phyloP scores from a whole-genome alignment of 768 basidiomycete species.

The Rhodotorula diobovata region DNA sequence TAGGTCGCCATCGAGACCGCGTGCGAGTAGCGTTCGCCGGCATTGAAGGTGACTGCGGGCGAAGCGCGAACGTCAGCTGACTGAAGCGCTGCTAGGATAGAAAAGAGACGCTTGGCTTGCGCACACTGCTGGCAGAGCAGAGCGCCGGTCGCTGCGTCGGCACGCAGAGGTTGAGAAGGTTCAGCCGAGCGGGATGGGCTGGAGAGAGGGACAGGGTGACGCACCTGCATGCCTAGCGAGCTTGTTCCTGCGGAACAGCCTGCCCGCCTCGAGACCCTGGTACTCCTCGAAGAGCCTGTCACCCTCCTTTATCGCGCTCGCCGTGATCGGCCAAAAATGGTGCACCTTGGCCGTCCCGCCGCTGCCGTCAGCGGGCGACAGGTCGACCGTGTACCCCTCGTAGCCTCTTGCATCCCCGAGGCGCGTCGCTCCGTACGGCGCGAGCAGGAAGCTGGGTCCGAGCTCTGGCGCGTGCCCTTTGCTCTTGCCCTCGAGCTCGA shows the following conservation, averaged over 20 bases:
- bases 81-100: too few relatives aligned
- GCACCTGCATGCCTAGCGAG: constrained; percentile 9
- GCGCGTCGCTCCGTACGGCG: background rate
- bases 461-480: too few relatives aligned
- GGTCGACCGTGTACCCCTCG: constrained; percentile 5
- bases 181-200: too few relatives aligned
- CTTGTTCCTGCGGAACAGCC: constrained; percentile 20
- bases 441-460: background rate
- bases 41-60: constrained; percentile 18
- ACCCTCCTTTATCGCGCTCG: background rate
- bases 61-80: background rate
- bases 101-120: background rate
- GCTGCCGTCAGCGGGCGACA: background rate
- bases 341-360: constrained; percentile 6
- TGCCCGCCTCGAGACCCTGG: constrained; percentile 19
- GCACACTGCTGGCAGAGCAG: constrained; percentile 32
- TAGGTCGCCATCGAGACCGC: constrained; percentile 41
- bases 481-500: background rate
- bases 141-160: background rate
- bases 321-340: constrained; percentile 19
- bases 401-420: background rate
- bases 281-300: constrained; percentile 25
- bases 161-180: background rate
- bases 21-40: constrained; percentile 39
- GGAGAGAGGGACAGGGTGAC: background rate